phyloP scores from a whole-genome alignment of 768 basidiomycete species.

The button mushroom (Agaricus bisporus) region DNA sequence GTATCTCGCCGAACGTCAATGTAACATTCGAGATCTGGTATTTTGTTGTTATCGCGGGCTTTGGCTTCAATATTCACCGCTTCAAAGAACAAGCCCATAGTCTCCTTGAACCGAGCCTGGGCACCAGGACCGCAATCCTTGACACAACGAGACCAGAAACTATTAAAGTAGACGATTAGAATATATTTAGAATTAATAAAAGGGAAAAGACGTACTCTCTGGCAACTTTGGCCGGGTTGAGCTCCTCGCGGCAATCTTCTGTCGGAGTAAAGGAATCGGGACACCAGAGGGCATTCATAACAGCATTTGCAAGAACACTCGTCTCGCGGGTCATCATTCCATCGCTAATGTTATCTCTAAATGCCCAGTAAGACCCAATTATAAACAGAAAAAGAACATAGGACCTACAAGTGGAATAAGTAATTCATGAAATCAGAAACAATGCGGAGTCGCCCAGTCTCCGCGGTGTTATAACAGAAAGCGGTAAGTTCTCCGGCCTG shows the following conservation, averaged over 20 bases:
- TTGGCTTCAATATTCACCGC: constrained; percentile 58
- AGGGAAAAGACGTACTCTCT: constrained; percentile 47
- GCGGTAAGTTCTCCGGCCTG: constrained; percentile 65
- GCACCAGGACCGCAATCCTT: constrained; percentile 48
- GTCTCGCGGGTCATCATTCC: constrained; percentile 67
- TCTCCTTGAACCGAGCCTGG: constrained; percentile 66
- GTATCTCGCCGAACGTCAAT: constrained; percentile 69
- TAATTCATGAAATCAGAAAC: constrained; percentile 67
- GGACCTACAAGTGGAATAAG: constrained; percentile 45
- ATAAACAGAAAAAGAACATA: constrained; percentile 11
- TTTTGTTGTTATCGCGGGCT: constrained; percentile 42
- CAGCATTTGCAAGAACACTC: constrained; percentile 49
- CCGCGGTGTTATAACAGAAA: constrained; percentile 52
- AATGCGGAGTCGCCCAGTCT: constrained; percentile 53
- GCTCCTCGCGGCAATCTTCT: constrained; percentile 35
- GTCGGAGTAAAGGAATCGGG: constrained; percentile 47
- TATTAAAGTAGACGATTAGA: constrained; percentile 21
- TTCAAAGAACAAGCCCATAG: constrained; percentile 62
- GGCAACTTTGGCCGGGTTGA: constrained; percentile 57
- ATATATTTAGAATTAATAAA: neutral
- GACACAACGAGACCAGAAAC: constrained; percentile 66
- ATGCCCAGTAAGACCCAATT: constrained; percentile 10
- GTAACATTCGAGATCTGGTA: constrained; percentile 71
- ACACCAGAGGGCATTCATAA: constrained; percentile 68
- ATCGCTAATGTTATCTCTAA: constrained; percentile 69